These are phyloP conservation scores for Mycena latifolia DNA, from an alignment of 768 basidiomycete species.

Conservation along the genomic window DNA sequence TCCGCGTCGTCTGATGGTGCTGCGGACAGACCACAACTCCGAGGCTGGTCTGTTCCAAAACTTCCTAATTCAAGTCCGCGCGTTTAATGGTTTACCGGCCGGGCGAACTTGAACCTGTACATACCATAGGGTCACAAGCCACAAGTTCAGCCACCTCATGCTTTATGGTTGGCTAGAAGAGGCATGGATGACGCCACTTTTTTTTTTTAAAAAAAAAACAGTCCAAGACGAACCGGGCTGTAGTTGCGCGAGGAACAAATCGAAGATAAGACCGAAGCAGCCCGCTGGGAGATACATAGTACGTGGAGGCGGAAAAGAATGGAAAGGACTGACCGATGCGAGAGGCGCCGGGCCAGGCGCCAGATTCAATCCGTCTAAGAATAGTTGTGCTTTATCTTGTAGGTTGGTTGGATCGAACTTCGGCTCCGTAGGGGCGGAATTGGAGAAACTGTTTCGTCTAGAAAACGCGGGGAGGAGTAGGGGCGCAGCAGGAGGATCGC, in stretches of 20 bases:
- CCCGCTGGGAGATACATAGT: neutral
- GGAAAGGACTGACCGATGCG: conserved; percentile 1
- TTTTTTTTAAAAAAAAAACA: too few species aligned
- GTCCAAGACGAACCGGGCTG: neutral
- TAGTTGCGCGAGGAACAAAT: conserved; percentile 5
- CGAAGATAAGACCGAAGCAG: conserved; percentile 5
- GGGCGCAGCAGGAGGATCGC: neutral
- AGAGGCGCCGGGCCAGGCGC: neutral
- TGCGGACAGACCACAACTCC: neutral
- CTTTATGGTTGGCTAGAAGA: neutral
- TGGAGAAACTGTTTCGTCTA: conserved; percentile 1
- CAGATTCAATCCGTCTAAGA: conserved; percentile 8
- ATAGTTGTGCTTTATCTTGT: neutral
- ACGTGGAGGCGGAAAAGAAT: too few species aligned
- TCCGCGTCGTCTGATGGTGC: neutral
- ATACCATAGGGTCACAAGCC: neutral
- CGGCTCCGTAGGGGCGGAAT: neutral
- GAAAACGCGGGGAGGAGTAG: conserved; percentile 3
- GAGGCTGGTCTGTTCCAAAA: neutral
- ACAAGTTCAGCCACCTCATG: neutral
- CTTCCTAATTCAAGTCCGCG: neutral
- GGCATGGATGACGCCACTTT: neutral
- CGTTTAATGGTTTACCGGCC: neutral
- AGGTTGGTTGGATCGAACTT: neutral
- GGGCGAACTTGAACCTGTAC: neutral